Conservation (phyloP, 192 early-diverging fungal genomes). For the Geranomyces variabilis region DNA sequence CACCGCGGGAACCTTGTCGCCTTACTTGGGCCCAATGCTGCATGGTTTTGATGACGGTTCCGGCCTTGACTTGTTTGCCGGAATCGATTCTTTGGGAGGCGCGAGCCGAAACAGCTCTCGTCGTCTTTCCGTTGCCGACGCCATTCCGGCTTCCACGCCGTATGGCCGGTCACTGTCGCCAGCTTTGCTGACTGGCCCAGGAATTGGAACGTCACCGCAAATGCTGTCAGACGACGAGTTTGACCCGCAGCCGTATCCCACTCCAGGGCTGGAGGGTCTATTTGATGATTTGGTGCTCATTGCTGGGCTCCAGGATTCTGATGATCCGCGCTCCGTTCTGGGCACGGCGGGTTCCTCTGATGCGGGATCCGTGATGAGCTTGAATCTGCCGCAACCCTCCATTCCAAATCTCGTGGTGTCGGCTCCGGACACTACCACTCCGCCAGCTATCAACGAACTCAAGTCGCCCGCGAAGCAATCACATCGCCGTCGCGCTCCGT, state of each 20-base stretch:
- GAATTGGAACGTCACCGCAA: slow-evolving; percentile 12
- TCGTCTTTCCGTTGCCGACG: slow-evolving; percentile 3
- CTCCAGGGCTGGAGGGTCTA: slow-evolving; percentile 14
- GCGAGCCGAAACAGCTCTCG: background rate
- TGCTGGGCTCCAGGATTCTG: background rate
- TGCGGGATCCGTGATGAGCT: background rate
- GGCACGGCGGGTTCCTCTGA: background rate
- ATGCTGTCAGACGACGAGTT: slow-evolving; percentile 6
- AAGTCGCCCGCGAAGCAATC: background rate
- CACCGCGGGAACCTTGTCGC: slow-evolving; percentile 16
- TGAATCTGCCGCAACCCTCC: background rate
- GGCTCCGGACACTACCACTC: slow-evolving; percentile 3
- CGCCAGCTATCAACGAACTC: background rate
- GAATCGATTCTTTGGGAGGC: slow-evolving; percentile 10
- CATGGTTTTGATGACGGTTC: background rate
- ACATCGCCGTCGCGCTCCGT: background rate
- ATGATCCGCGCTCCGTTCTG: background rate
- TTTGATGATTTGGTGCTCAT: slow-evolving; percentile 17
- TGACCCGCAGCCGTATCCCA: background rate
- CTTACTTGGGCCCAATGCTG: slow-evolving; percentile 13
- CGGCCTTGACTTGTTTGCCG: slow-evolving; percentile 19
- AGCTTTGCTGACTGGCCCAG: background rate
- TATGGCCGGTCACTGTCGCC: background rate
- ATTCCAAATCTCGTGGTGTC: slow-evolving; percentile 25
- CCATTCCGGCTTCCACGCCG: background rate